Conservation (phyloP, 495 filamentous ascomycete genomes). For the Acidomyces sp. region DNA sequence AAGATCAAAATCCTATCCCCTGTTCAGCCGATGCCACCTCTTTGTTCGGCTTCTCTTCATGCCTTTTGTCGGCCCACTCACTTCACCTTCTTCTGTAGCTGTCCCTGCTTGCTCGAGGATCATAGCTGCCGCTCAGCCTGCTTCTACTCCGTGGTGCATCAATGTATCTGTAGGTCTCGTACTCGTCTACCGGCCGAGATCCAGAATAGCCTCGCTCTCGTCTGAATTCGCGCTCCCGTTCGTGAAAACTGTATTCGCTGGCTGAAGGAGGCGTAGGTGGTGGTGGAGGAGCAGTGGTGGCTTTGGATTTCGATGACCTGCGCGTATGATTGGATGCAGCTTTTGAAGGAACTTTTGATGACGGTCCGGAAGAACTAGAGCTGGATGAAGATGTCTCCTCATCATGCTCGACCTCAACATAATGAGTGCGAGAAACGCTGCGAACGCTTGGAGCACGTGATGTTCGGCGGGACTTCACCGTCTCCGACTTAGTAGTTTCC, state of each 20-base stretch:
- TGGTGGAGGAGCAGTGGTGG: neutral
- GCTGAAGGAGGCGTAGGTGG: no score
- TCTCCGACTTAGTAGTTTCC: neutral
- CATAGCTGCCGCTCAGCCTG: conserved; percentile 13
- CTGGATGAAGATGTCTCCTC: conserved; percentile 3
- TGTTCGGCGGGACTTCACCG: conserved; percentile 15
- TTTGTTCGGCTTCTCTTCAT: no score
- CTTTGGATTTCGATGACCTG: conserved; percentile 5
- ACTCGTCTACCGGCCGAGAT: conserved; percentile 19
- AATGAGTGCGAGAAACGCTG: conserved; percentile 19
- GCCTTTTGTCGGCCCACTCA: no score
- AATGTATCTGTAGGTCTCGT: conserved; percentile 28
- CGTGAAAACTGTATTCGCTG: conserved; percentile 21
- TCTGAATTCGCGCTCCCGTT: conserved; percentile 21
- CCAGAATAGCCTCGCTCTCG: conserved; percentile 21
- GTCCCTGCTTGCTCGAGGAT: conserved; percentile 17
- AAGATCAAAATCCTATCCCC: no score
- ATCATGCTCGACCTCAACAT: conserved; percentile 25
- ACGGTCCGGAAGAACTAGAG: neutral
- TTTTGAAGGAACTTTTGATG: conserved; percentile 5
- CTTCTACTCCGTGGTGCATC: conserved; percentile 22
- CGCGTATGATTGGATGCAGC: conserved; percentile 9
- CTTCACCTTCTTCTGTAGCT: no score
- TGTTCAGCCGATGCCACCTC: no score
- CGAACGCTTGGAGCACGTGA: conserved; percentile 1